These are phyloP conservation scores for Mycena vitilis DNA, from an alignment of 768 basidiomycete genomes.

Conservation along the genomic window DNA sequence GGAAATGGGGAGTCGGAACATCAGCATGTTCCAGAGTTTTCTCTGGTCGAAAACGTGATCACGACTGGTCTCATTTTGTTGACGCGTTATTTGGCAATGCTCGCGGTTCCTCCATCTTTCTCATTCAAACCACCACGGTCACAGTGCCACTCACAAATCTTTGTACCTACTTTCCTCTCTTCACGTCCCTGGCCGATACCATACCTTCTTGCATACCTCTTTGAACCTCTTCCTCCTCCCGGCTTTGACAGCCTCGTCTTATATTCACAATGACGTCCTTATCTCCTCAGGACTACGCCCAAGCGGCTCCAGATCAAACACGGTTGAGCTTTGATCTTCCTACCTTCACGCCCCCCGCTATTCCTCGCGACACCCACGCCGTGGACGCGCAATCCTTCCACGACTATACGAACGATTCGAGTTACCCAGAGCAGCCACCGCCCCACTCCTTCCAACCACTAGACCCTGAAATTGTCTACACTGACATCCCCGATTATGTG, in stretches of 20 bases:
- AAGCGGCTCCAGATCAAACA: not conserved
- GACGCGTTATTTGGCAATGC: constrained; percentile 22
- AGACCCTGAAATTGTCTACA: too few relatives aligned
- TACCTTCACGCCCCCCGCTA: not conserved
- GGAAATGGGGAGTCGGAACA: too few relatives aligned
- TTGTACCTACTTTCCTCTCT: not conserved
- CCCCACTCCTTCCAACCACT: too few relatives aligned
- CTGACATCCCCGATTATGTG: too few relatives aligned
- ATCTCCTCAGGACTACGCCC: not conserved
- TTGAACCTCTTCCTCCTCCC: not conserved
- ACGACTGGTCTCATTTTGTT: constrained; percentile 8
- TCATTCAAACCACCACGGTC: constrained; percentile 5
- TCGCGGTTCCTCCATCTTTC: not conserved
- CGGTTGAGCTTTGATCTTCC: not conserved
- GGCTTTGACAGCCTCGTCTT: constrained; percentile 12
- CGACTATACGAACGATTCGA: too few relatives aligned
- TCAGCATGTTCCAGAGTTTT: too few relatives aligned
- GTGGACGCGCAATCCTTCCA: not conserved
- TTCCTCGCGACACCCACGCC: not conserved
- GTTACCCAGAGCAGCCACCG: too few relatives aligned
- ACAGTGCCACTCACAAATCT: not conserved
- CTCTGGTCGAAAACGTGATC: not conserved
- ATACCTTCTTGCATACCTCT: not conserved
- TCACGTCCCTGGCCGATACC: not conserved
- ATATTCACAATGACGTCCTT: not conserved